Conservation (phyloP, 495 filamentous ascomycete genomes). For the Aspergillus indologenus region DNA sequence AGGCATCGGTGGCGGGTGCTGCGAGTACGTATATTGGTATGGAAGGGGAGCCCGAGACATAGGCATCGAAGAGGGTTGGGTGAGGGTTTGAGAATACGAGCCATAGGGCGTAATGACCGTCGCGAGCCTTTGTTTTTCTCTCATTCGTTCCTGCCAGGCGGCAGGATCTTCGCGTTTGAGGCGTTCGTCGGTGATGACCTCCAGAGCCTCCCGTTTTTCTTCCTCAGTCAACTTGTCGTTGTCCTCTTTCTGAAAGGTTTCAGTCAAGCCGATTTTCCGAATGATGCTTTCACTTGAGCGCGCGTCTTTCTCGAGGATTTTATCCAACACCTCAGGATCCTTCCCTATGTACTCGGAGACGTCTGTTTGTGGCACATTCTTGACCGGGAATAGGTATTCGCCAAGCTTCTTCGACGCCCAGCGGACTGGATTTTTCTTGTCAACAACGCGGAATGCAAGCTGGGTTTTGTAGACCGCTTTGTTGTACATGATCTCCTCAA, state of each 20-base stretch:
- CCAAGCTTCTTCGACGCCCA: constrained; percentile 45
- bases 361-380: constrained; percentile 49
- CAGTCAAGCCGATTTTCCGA: constrained; percentile 50
- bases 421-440: constrained; percentile 70
- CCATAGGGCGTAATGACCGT: no score
- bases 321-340: constrained; percentile 68
- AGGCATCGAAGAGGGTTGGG: not conserved
- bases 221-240: constrained; percentile 55
- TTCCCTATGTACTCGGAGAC: constrained; percentile 53
- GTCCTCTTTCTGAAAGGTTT: constrained; percentile 57
- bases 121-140: constrained; percentile 16
- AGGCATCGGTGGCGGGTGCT: not conserved
- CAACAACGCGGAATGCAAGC: constrained; percentile 73
- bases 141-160: constrained; percentile 27
- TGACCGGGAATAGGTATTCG: constrained; percentile 58
- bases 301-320: constrained; percentile 48
- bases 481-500: constrained; percentile 69
- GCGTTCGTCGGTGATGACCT: constrained; percentile 41
- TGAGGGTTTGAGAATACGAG: not conserved
- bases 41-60: not conserved
- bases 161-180: constrained; percentile 45
- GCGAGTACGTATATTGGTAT: not conserved
- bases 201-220: constrained; percentile 47
- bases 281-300: constrained; percentile 36
- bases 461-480: constrained; percentile 76